phyloP scores from a whole-genome alignment of 768 basidiomycete species.

The Leccinum obscurum region DNA sequence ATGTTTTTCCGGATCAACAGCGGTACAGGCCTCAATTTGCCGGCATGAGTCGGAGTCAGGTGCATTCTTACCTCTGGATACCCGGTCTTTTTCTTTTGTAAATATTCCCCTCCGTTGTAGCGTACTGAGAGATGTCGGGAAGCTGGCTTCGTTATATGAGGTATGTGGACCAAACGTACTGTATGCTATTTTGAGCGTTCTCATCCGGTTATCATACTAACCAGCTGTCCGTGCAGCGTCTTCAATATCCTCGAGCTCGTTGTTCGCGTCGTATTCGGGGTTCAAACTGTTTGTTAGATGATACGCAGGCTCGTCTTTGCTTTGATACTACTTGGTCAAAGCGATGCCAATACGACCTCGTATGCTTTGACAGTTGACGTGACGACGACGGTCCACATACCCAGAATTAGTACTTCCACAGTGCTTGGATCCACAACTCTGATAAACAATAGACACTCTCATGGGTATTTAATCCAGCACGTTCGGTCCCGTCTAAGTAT shows the following conservation, averaged over 20 bases:
- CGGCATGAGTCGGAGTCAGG: not conserved
- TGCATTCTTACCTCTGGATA: not conserved
- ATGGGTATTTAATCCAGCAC: not conserved
- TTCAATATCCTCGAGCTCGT: not conserved
- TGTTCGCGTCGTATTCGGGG: not conserved
- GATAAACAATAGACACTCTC: not conserved
- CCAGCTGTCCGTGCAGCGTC: not conserved
- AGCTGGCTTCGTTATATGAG: not conserved
- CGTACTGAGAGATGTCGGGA: too few relatives aligned
- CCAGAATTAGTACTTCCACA: not conserved
- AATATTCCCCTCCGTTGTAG: not conserved
- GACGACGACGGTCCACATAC: not conserved
- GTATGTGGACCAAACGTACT: not conserved
- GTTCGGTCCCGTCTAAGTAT: not conserved
- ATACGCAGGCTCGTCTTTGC: not conserved
- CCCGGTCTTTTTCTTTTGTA: not conserved
- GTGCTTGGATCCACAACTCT: not conserved
- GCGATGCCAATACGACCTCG: not conserved
- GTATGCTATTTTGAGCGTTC: not conserved
- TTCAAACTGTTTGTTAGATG: not conserved
- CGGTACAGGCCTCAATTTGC: not conserved
- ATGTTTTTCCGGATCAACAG: constrained; percentile 35
- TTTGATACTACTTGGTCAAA: not conserved
- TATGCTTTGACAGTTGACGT: not conserved
- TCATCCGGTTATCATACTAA: not conserved